These are phyloP conservation scores for Ophiostoma quercus DNA, from an alignment of 2,329 filamentous ascomycete species.

Conservation along the genomic window DNA sequence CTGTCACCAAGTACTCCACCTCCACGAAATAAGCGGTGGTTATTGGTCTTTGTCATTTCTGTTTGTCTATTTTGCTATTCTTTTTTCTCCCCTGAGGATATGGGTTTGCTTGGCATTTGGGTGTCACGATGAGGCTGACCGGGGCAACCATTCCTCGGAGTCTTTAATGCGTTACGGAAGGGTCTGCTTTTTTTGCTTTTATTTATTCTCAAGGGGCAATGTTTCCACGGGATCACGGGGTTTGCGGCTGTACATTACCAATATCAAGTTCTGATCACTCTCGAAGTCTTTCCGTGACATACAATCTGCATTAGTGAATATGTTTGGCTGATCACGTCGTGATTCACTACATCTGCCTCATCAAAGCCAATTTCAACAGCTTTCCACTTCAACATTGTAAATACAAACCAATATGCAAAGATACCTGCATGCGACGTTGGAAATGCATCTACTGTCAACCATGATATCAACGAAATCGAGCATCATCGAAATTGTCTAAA, in stretches of 20 bases:
- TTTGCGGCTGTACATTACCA: slow-evolving; percentile 70
- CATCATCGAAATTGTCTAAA: not conserved
- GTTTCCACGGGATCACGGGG: slow-evolving; percentile 65
- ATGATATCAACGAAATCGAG: not conserved
- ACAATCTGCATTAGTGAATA: too few species aligned
- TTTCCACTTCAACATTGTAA: too few species aligned
- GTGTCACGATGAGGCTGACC: slow-evolving; percentile 54
- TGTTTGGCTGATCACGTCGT: too few species aligned
- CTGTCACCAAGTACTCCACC: slow-evolving; percentile 99
- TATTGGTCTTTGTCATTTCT: slow-evolving; percentile 34
- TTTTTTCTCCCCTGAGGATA: slow-evolving; percentile 33
- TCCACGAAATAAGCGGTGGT: slow-evolving; percentile 78
- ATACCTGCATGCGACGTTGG: too few species aligned
- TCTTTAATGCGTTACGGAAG: slow-evolving; percentile 72
- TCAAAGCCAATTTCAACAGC: too few species aligned
- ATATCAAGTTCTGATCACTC: slow-evolving; percentile 29
- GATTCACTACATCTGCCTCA: too few species aligned
- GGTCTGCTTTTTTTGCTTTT: slow-evolving; percentile 50
- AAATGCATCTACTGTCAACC: not conserved
- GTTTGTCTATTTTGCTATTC: slow-evolving; percentile 51
- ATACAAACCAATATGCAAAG: too few species aligned
- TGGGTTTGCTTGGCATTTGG: slow-evolving; percentile 52
- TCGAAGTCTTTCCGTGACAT: not conserved
- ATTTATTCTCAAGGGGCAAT: slow-evolving; percentile 53
- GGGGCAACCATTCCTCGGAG: slow-evolving; percentile 45